phyloP scores from a whole-genome alignment of 345 rosid genomes.

The Citrus australasica region DNA sequence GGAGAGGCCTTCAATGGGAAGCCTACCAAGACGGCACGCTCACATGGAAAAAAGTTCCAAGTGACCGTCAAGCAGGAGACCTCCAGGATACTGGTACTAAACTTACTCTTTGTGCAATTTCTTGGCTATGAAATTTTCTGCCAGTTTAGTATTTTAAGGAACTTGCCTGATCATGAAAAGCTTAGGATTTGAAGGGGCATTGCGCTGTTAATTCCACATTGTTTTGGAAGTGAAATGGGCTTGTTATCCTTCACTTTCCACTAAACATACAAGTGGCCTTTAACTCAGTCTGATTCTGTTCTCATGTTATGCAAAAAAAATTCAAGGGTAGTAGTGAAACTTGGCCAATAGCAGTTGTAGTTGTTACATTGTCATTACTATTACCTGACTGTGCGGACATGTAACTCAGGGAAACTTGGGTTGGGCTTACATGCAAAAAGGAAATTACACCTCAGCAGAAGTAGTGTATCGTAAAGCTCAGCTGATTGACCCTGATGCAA shows the following conservation, averaged over 20 bases:
- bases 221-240: neutral
- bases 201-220: neutral
- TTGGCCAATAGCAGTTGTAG: neutral
- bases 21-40: conserved; percentile 87
- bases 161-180: neutral
- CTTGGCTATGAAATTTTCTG: neutral
- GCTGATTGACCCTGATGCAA: conserved; percentile 74
- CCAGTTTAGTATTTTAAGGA: neutral
- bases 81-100: conserved; percentile 79
- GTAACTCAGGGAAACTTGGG: conserved; percentile 77
- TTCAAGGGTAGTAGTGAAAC: neutral
- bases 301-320: neutral
- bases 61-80: conserved; percentile 81
- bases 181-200: neutral
- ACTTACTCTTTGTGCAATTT: neutral
- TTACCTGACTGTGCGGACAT: neutral
- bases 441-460: conserved; percentile 66
- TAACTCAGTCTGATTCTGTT: no score
- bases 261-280: neutral
- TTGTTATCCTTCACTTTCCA: neutral
- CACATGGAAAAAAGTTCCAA: conserved; percentile 94
- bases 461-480: conserved; percentile 72
- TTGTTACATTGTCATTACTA: neutral
- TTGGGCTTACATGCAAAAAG: conserved; percentile 94
- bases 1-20: conserved; percentile 90